phyloP scores from a whole-genome alignment of 2,329 filamentous ascomycete species.

The Drechslera avenae region DNA sequence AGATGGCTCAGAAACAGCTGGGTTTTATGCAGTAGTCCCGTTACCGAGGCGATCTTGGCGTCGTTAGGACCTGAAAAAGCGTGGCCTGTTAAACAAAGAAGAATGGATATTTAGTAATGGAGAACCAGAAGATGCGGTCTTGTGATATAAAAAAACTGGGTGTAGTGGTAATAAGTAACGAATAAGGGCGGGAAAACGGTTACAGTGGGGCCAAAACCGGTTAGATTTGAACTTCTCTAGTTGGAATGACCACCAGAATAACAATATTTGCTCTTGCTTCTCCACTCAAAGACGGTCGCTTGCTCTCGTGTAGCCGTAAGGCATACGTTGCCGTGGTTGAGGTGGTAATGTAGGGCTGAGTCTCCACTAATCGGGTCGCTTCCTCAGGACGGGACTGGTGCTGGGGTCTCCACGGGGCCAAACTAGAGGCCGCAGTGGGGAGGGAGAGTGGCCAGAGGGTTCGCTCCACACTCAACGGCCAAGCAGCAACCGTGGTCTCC shows the following conservation, averaged over 20 bases:
- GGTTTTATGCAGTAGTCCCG: not conserved
- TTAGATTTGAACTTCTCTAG: not conserved
- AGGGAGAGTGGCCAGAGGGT: slow-evolving; percentile 3
- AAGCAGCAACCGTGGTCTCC: slow-evolving; percentile 9
- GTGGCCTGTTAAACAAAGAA: slow-evolving; percentile 7
- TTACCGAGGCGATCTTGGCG: too few relatives aligned
- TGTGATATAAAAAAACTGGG: not conserved
- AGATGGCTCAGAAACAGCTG: not conserved
- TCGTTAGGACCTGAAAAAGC: not conserved
- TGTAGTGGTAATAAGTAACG: not conserved
- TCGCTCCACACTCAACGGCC: slow-evolving; percentile 12
- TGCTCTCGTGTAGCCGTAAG: not conserved
- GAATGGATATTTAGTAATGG: not conserved
- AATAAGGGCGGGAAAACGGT: slow-evolving; percentile 1
- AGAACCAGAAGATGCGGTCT: not conserved
- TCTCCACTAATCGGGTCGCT: slow-evolving; percentile 4
- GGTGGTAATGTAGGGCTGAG: not conserved
- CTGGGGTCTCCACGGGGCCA: slow-evolving; percentile 7
- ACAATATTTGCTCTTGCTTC: not conserved
- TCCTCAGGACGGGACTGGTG: slow-evolving; percentile 6
- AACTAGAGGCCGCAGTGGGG: slow-evolving; percentile 8
- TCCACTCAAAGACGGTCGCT: not conserved
- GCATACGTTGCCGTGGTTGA: not conserved
- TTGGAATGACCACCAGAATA: not conserved
- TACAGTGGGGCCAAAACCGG: not conserved